phyloP scores from a whole-genome alignment of 1,284 basidiomycete genomes.

The Athelia sp. region DNA sequence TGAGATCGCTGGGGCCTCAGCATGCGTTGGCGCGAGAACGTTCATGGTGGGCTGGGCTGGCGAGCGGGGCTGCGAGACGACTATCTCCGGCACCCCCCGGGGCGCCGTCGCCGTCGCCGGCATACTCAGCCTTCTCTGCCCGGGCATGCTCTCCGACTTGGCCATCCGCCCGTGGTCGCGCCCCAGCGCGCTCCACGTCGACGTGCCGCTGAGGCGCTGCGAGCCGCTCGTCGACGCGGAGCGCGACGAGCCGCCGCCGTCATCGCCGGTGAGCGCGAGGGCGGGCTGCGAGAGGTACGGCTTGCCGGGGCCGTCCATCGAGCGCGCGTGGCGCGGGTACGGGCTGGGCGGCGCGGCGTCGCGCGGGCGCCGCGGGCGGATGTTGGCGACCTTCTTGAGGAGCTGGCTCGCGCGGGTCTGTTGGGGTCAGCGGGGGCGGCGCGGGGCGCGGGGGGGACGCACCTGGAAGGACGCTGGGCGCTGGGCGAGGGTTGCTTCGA shows the following conservation, averaged over 20 bases:
- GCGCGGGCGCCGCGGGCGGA: neutral
- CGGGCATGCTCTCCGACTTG: neutral
- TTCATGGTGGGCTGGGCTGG: neutral
- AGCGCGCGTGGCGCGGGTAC: neutral
- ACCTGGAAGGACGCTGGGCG: too few relatives aligned
- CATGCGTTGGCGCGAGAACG: neutral
- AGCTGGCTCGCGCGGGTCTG: neutral
- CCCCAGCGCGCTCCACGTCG: neutral
- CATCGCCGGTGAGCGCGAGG: neutral
- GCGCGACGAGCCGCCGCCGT: neutral
- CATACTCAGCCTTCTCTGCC: neutral
- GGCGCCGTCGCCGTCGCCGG: neutral
- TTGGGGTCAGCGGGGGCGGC: too few relatives aligned
- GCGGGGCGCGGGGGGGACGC: too few relatives aligned
- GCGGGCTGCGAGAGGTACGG: neutral
- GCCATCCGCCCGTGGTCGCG: neutral
- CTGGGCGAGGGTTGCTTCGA: too few relatives aligned
- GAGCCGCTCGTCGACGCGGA: neutral
- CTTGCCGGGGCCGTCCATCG: neutral
- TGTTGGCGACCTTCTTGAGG: neutral
- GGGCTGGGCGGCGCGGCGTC: neutral
- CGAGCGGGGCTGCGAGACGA: neutral
- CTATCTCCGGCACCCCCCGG: neutral
- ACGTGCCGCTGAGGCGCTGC: neutral
- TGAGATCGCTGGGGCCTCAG: neutral